Evolutionary conservation across 768 basidiomycete species (phyloP).

Genomic region (Gymnopilus dilepis): DNA sequence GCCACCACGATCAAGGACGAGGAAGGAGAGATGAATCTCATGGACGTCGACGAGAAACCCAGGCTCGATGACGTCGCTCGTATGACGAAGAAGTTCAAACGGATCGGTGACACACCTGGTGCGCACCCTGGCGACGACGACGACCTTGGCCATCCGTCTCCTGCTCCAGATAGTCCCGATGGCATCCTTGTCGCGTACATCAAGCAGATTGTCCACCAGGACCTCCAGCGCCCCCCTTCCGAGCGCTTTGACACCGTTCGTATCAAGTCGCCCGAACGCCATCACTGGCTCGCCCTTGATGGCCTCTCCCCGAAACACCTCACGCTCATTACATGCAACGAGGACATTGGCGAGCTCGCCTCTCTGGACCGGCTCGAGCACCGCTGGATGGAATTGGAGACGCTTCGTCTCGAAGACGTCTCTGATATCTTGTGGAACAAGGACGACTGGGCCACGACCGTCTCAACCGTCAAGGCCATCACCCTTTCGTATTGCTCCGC

Average conservation of each 20-base stretch:
- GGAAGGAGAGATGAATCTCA: constrained; percentile 11
- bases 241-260: constrained; percentile 20
- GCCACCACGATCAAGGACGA: constrained; percentile 7
- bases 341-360: constrained; percentile 7
- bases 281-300: constrained; percentile 19
- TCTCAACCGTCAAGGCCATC: constrained; percentile 7
- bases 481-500: constrained; percentile 11
- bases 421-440: constrained; percentile 10
- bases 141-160: background rate
- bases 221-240: constrained; percentile 12
- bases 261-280: constrained; percentile 14
- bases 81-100: constrained; percentile 14
- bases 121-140: constrained; percentile 5
- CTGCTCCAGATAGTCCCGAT: constrained; percentile 10
- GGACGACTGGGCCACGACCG: constrained; percentile 12
- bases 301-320: constrained; percentile 19
- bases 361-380: constrained; percentile 17
- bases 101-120: constrained; percentile 3
- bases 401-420: constrained; percentile 14
- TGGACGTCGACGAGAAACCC: constrained; percentile 13
- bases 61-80: constrained; percentile 6
- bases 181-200: constrained; percentile 11
- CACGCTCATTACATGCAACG: constrained; percentile 12
- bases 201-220: constrained; percentile 11
- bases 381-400: constrained; percentile 14